Evolutionary conservation across 139 green algal genomes (phyloP), one percentile per base, ranked within the genome.

Genomic region (Picochlorum sp.): DNA sequence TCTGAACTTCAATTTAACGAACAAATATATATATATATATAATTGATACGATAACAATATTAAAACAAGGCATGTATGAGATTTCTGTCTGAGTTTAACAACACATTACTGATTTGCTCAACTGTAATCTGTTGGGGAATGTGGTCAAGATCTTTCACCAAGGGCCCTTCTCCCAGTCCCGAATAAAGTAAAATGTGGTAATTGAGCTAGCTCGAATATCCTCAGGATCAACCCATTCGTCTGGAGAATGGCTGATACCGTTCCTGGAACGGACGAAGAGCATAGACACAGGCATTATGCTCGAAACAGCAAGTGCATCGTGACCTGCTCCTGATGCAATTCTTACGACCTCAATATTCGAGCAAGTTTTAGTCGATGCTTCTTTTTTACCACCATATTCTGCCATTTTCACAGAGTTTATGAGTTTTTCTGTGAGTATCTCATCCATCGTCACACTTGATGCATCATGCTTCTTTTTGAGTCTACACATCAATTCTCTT

Each of bases 301-400:
- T 73, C 2, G 86, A 81, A 56, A 96, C 82, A 16, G 84, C 86
- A 77, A 96, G 81, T 6, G 86, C 86, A 63, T 97, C 91, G 49
- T 96, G 91, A 0, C 89, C 91, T 2, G 91, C 91, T 1, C 91
- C 91, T 57, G 81, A 91, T 57, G 90, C 78, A 49, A 96, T 64
- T 38, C 81, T 50, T 0, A 80, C 79, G 5, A 85, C 64, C 30
- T 70, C 56, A 16, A 38, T 66, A 18, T 6, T 60, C 10, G 51
- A 13, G 18, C 38, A 67, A 38, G 61, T 59, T 0, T 59, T 34
- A 7, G 15, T 14, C 21, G 13, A 18, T 18, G 21, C 21, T 44
- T 18, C 14, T 14, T 49, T 21, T 9, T 16, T 20, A 14, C 28
- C 26, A 47, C 0, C 18, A 49, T 58, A 2, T 7, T 23, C 44